Evolutionary conservation across 371 early-diverging fungal genomes (phyloP).

Genomic region (Mortierella sp.): DNA sequence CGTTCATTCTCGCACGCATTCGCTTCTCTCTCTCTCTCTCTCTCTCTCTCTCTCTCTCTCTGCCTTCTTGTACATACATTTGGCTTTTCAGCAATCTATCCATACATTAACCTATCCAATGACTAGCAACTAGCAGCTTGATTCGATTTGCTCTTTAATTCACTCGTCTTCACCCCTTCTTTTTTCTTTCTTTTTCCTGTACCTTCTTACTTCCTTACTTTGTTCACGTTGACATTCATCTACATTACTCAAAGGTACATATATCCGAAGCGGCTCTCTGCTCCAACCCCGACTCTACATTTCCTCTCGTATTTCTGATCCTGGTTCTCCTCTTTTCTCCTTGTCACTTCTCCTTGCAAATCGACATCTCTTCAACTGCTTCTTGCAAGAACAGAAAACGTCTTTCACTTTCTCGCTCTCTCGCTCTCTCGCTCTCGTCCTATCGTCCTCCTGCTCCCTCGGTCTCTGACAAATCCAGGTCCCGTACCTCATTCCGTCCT

Average conservation of each 20-base stretch:
- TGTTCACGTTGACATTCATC: neutral
- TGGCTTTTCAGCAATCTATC: neutral
- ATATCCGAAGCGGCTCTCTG: neutral
- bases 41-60: no score
- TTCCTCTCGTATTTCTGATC: slow-evolving; percentile 8
- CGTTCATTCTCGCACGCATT: neutral
- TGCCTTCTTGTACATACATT: no score
- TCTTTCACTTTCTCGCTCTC: neutral
- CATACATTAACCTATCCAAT: neutral
- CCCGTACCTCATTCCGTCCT: neutral
- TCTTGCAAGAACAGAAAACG: no score
- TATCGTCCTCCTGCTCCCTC: neutral
- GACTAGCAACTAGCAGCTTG: neutral
- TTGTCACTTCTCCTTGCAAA: no score
- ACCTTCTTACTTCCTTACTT: neutral
- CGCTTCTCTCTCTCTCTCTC: no score
- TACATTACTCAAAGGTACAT: neutral
- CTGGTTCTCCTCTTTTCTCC: neutral
- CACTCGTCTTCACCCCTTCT: neutral
- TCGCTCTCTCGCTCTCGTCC: neutral
- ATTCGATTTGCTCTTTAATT: neutral
- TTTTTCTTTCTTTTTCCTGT: no score
- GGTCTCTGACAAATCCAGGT: slow-evolving; percentile 32
- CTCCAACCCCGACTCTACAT: neutral
- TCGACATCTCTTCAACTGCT: no score